Evolutionary conservation across 768 basidiomycete species (phyloP).

Genomic region (Coprinellus aureogranulatus): DNA sequence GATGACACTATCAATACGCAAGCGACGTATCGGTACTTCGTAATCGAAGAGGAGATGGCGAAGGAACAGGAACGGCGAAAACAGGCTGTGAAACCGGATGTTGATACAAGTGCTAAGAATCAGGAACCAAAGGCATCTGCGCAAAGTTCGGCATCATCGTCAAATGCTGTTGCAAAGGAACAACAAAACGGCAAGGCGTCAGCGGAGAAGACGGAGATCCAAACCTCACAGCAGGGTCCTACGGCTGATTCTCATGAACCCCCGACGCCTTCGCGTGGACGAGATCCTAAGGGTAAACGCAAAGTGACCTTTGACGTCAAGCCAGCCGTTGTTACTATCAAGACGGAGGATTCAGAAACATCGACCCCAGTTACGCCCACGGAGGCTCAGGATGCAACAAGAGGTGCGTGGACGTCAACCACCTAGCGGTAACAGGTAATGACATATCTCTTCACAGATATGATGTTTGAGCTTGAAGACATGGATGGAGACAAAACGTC

Average conservation of each 20-base stretch:
- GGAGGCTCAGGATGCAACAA: constrained; percentile 27
- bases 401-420: constrained; percentile 40
- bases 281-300: constrained; percentile 50
- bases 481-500: constrained; percentile 48
- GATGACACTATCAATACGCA: constrained; percentile 43
- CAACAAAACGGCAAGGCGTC: constrained; percentile 1
- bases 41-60: constrained; percentile 44
- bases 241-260: not conserved
- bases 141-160: constrained; percentile 15
- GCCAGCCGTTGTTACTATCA: constrained; percentile 50
- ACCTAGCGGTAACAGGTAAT: not conserved
- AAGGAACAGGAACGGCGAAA: constrained; percentile 19
- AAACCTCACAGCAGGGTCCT: constrained; percentile 2
- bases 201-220: constrained; percentile 8
- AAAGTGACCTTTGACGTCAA: constrained; percentile 75
- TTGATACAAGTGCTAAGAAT: constrained; percentile 13
- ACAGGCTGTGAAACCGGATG: constrained; percentile 10
- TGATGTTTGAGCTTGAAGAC: constrained; percentile 72
- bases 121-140: constrained; percentile 17
- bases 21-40: constrained; percentile 44
- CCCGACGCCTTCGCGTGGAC: constrained; percentile 23
- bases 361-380: constrained; percentile 26
- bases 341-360: constrained; percentile 31
- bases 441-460: constrained; percentile 35
- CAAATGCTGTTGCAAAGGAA: constrained; percentile 14